These are phyloP conservation scores for Encephalitozoon hellem DNA, from an alignment of 371 early-diverging fungal species.

Conservation along the genomic window DNA sequence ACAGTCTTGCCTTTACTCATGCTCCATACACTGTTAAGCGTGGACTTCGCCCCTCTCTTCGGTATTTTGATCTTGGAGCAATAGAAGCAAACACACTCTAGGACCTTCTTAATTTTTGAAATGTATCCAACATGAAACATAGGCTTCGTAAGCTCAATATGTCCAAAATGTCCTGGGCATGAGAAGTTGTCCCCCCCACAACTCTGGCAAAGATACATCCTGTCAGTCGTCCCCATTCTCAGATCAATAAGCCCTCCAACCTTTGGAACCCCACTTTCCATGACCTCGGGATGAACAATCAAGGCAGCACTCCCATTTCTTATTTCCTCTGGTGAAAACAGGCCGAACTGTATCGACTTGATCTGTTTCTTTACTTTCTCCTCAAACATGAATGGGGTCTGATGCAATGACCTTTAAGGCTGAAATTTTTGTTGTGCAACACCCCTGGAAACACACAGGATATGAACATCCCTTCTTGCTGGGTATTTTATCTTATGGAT, in stretches of 20 bases:
- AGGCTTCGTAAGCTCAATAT: slow-evolving; percentile 92
- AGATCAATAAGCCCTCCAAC: slow-evolving; percentile 84
- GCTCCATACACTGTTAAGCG: slow-evolving; percentile 73
- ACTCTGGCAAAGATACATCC: slow-evolving; percentile 88
- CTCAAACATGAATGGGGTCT: slow-evolving; percentile 38
- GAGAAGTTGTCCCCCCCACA: slow-evolving; percentile 86
- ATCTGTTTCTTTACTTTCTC: slow-evolving; percentile 36
- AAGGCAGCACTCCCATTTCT: slow-evolving; percentile 86
- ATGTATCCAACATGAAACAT: slow-evolving; percentile 73
- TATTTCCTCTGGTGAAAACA: slow-evolving; percentile 61
- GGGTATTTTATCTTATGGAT: neutral
- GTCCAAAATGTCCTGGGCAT: slow-evolving; percentile 97
- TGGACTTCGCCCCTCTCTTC: slow-evolving; percentile 65
- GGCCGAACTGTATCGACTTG: slow-evolving; percentile 75
- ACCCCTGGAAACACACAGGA: neutral
- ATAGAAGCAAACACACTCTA: slow-evolving; percentile 92
- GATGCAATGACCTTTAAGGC: neutral
- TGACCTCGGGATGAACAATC: slow-evolving; percentile 83
- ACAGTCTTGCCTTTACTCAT: slow-evolving; percentile 72
- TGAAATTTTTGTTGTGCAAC: neutral
- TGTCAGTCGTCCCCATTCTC: slow-evolving; percentile 94
- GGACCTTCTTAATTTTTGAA: slow-evolving; percentile 78
- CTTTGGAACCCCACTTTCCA: slow-evolving; percentile 82
- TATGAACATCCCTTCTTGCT: neutral
- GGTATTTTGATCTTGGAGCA: slow-evolving; percentile 86